Evolutionary conservation across 2,329 filamentous ascomycete species (phyloP).

Genomic region (Diaporthe ampelina): DNA sequence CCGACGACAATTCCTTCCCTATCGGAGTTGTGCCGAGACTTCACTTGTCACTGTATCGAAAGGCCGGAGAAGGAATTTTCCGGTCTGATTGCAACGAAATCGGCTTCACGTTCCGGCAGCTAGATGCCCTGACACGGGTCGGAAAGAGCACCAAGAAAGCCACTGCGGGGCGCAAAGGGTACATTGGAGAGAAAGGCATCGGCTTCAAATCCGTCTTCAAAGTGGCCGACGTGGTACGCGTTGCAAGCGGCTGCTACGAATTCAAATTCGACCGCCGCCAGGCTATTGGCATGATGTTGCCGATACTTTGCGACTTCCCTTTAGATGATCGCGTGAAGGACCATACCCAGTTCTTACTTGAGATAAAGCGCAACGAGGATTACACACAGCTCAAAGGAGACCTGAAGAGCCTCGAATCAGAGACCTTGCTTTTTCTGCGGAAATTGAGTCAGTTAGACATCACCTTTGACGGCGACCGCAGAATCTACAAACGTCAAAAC

Average conservation of each 20-base stretch:
- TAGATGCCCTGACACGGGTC: constrained; percentile 51
- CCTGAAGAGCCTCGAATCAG: neutral
- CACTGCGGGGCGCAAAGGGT: constrained; percentile 43
- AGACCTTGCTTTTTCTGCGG: neutral
- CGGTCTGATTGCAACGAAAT: constrained; percentile 51
- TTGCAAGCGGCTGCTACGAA: constrained; percentile 40
- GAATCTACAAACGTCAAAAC: neutral
- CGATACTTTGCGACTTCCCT: constrained; percentile 40
- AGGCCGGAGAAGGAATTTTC: neutral
- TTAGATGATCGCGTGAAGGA: constrained; percentile 23
- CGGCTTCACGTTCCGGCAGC: constrained; percentile 50
- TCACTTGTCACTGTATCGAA: neutral
- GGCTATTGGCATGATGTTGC: constrained; percentile 53
- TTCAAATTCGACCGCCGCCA: constrained; percentile 51
- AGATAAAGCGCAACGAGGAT: neutral
- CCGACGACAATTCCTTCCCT: constrained; percentile 53
- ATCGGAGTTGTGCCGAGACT: neutral
- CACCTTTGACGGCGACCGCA: neutral
- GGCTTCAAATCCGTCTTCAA: constrained; percentile 56
- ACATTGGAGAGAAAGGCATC: constrained; percentile 55
- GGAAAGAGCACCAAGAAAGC: constrained; percentile 52
- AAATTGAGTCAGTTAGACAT: neutral
- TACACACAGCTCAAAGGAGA: neutral
- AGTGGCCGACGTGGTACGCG: constrained; percentile 50
- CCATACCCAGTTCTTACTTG: constrained; percentile 34